Percentiles rank a stretch among this genome's conserved stretches.
Conservation (phyloP, 2,329 filamentous ascomycete genomes). For the Ceratocystis ficicola region DNA sequence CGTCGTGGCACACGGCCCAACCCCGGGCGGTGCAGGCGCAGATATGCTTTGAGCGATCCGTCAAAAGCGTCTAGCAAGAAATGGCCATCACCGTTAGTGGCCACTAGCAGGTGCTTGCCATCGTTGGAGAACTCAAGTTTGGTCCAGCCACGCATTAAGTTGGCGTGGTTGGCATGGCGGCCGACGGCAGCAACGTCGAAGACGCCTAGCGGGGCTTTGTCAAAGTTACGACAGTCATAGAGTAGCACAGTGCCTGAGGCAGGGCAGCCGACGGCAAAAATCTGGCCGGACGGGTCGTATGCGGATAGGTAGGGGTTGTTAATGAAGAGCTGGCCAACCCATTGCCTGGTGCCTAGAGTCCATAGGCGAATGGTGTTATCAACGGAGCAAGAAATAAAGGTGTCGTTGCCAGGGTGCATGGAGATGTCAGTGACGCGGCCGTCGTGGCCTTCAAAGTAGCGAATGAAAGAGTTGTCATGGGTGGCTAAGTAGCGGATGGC, state of each 20-base stretch:
- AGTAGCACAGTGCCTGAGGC: slow-evolving; percentile 67
- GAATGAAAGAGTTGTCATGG: slow-evolving; percentile 91
- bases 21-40: slow-evolving; percentile 46
- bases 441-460: slow-evolving; percentile 89
- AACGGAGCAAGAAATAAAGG: slow-evolving; percentile 80
- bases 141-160: slow-evolving; percentile 63
- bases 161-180: slow-evolving; percentile 40
- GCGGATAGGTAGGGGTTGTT: slow-evolving; percentile 70
- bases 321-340: slow-evolving; percentile 68
- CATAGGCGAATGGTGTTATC: slow-evolving; percentile 88
- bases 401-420: slow-evolving; percentile 75
- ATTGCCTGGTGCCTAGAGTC: slow-evolving; percentile 71
- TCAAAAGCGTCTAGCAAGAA: slow-evolving; percentile 90
- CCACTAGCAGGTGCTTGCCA: slow-evolving; percentile 72
- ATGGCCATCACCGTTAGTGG: slow-evolving; percentile 73
- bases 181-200: slow-evolving; percentile 62
- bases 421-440: slow-evolving; percentile 70
- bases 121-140: slow-evolving; percentile 94
- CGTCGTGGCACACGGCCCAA: slow-evolving; percentile 41
- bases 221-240: slow-evolving; percentile 88
- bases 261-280: slow-evolving; percentile 82
- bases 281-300: slow-evolving; percentile 82
- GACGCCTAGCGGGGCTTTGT: slow-evolving; percentile 75
- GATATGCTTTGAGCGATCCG: slow-evolving; percentile 63
- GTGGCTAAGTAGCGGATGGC: slow-evolving; percentile 77